A percentile compares a stretch with the other conserved stretches of the same genome.
phyloP scores from a whole-genome alignment of 1,284 basidiomycete species.

The Ganoderma sinense region DNA sequence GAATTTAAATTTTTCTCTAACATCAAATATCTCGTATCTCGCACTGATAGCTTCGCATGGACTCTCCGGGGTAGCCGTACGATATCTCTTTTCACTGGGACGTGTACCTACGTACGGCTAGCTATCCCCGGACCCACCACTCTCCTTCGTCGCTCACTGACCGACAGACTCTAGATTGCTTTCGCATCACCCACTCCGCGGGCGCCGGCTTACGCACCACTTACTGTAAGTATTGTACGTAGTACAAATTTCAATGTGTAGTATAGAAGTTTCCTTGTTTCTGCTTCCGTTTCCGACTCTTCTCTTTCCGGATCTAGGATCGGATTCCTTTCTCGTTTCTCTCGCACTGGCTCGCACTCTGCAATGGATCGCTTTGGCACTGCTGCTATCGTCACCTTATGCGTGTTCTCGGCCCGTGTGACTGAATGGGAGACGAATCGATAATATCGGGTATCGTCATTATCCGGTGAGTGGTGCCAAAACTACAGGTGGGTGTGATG shows the following conservation, averaged over 20 bases:
- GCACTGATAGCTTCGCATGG: not conserved
- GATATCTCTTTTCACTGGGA: not conserved
- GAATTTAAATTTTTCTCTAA: not conserved
- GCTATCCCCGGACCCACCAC: slow-evolving; percentile 8
- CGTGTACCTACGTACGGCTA: slow-evolving; percentile 3
- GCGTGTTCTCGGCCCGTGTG: not conserved
- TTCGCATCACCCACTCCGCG: not conserved
- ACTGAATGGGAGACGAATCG: not conserved
- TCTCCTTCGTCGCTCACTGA: not conserved
- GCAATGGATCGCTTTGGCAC: slow-evolving; percentile 3
- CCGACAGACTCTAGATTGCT: not conserved
- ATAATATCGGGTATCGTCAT: not conserved
- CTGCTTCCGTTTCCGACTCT: not conserved
- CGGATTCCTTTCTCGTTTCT: not conserved
- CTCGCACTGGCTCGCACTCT: not conserved
- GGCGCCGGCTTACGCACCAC: not conserved
- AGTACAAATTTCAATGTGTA: not conserved
- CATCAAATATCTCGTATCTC: not conserved
- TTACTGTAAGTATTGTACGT: not conserved
- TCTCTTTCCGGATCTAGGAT: not conserved
- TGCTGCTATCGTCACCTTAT: not conserved
- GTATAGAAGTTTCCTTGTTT: not conserved
- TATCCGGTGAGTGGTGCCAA: too few species aligned
- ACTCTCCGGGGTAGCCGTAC: slow-evolving; percentile 5
- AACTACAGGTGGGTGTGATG: too few species aligned